phyloP scores from a whole-genome alignment of 257 asterid genomes.

The Primulina tabacum region DNA sequence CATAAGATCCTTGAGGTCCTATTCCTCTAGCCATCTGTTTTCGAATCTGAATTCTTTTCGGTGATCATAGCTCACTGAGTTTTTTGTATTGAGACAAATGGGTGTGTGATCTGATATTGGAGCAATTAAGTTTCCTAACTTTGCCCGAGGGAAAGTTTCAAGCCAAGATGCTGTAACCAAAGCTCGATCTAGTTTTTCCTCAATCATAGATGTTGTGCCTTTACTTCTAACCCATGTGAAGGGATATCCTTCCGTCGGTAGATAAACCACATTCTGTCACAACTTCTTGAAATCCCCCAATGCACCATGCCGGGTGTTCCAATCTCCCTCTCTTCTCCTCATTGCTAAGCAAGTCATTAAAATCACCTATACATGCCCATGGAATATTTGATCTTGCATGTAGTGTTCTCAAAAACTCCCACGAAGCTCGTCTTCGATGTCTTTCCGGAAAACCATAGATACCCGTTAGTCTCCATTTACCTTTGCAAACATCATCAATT shows the following conservation, averaged over 20 bases:
- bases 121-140: not conserved
- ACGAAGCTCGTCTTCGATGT: no score
- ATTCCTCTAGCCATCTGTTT: not conserved
- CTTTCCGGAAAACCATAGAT: no score
- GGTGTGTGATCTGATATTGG: conserved; percentile 1
- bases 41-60: not conserved
- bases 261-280: not conserved
- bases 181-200: not conserved
- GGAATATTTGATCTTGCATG: no score
- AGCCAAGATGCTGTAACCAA: not conserved
- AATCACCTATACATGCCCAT: no score
- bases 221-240: not conserved
- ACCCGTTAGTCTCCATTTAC: no score
- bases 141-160: not conserved
- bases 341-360: no score
- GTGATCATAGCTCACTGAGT: not conserved
- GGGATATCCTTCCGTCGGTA: not conserved
- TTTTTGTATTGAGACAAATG: not conserved
- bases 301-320: not conserved
- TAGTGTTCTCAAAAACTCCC: no score
- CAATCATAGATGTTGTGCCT: not conserved
- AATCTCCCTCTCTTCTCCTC: no score
- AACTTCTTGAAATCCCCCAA: not conserved
- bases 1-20: not conserved
- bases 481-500: no score